Percentiles rank a stretch among this genome's conserved stretches.
Conservation (phyloP, 768 basidiomycete genomes). For the Hericium erinaceus region DNA sequence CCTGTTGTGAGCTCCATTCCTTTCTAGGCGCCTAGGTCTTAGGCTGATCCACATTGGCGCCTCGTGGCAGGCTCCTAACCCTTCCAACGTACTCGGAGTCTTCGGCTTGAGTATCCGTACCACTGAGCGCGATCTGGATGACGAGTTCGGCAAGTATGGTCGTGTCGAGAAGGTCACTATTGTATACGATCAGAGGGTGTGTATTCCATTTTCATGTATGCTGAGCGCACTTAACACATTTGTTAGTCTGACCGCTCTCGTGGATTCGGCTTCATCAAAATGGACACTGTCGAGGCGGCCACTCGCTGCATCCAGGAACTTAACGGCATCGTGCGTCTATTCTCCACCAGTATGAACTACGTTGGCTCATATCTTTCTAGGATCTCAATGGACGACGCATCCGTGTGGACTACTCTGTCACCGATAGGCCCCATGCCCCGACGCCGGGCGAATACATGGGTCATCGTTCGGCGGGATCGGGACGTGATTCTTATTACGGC, state of each 20-base stretch:
- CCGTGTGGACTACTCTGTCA: slow-evolving; percentile 95
- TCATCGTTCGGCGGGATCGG: slow-evolving; percentile 40
- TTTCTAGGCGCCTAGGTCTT: slow-evolving; percentile 2
- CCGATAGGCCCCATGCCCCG: slow-evolving; percentile 86
- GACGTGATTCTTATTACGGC: slow-evolving; percentile 29
- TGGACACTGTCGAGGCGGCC: slow-evolving; percentile 85
- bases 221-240: slow-evolving; percentile 12
- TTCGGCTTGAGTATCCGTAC: slow-evolving; percentile 97
- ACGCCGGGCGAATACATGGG: slow-evolving; percentile 99
- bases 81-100: slow-evolving; percentile 87
- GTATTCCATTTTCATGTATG: slow-evolving; percentile 22
- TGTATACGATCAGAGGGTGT: slow-evolving; percentile 91
- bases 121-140: slow-evolving; percentile 86
- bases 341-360: neutral
- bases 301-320: slow-evolving; percentile 79
- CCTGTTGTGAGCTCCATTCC: slow-evolving; percentile 50
- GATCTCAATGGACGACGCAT: slow-evolving; percentile 93
- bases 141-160: slow-evolving; percentile 86
- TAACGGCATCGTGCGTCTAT: slow-evolving; percentile 73
- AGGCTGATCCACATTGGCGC: slow-evolving; percentile 23
- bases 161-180: slow-evolving; percentile 92
- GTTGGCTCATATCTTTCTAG: slow-evolving; percentile 28
- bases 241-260: slow-evolving; percentile 86
- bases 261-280: slow-evolving; percentile 96
- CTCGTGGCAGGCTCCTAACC: slow-evolving; percentile 66